Evolutionary conservation across 306 rosid genomes (phyloP).

Genomic region (Cicer bijugum): DNA sequence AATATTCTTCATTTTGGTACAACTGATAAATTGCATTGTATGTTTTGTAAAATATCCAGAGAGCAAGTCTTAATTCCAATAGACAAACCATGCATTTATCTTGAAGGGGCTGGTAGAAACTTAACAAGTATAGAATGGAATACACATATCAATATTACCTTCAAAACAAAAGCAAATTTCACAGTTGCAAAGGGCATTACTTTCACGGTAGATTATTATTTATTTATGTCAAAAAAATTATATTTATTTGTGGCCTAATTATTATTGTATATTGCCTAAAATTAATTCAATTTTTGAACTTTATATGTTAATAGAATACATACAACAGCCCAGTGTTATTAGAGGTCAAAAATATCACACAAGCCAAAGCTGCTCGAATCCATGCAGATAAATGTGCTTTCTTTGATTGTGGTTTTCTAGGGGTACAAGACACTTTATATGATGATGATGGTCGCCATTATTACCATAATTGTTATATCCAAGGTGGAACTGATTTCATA

Average conservation of each 20-base stretch:
- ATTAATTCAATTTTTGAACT: not conserved
- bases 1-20: too few species aligned
- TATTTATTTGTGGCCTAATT: not conserved
- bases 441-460: conserved; percentile 58
- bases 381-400: conserved; percentile 52
- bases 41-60: conserved; percentile 22
- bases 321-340: conserved; percentile 3
- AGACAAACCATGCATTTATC: conserved; percentile 40
- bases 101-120: conserved; percentile 43
- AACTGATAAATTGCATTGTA: not conserved
- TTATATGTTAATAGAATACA: conserved; percentile 48
- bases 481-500: conserved; percentile 58
- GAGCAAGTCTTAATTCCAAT: conserved; percentile 16
- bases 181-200: conserved; percentile 40
- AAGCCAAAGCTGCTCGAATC: conserved; percentile 47
- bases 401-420: conserved; percentile 42
- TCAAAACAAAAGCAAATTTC: conserved; percentile 6
- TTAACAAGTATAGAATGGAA: conserved; percentile 37
- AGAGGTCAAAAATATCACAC: not conserved
- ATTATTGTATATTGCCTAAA: not conserved
- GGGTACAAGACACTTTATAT: conserved; percentile 59
- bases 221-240: too few species aligned
- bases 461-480: conserved; percentile 49
- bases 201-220: not conserved
- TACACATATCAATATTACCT: conserved; percentile 22